A percentile compares a stretch with the other conserved stretches of the same genome.
Conservation (phyloP, 352 stramenopile genomes). For the Globisporangium iwayamae region DNA sequence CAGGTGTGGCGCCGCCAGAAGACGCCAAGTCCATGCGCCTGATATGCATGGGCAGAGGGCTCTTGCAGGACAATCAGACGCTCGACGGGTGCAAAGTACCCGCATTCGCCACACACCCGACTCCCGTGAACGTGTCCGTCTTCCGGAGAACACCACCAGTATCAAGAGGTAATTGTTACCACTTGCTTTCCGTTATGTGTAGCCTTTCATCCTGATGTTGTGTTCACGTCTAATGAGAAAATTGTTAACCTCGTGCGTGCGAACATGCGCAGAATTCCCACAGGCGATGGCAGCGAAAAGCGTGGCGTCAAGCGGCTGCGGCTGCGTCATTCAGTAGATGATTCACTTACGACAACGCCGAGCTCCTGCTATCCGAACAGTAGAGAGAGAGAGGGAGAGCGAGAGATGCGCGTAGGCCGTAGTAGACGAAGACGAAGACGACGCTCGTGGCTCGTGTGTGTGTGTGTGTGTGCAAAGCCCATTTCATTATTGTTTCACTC, state of each 20-base stretch:
- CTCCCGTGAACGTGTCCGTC: constrained; percentile 93
- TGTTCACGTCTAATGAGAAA: too few relatives aligned
- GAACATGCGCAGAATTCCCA: constrained; percentile 21
- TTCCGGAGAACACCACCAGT: constrained; percentile 39
- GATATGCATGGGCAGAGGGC: constrained; percentile 94
- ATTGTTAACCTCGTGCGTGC: not conserved
- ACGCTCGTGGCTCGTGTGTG: not conserved
- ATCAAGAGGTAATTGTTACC: constrained; percentile 24
- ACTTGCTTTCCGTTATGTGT: too few relatives aligned
- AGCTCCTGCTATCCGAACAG: not conserved
- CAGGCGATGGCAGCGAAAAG: constrained; percentile 27
- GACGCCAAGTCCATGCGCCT: constrained; percentile 76
- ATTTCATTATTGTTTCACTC: not conserved
- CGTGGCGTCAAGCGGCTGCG: constrained; percentile 51
- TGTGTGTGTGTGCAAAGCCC: not conserved
- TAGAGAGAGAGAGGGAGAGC: not conserved
- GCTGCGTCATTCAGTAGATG: constrained; percentile 32
- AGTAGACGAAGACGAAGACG: not conserved
- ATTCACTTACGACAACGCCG: not conserved
- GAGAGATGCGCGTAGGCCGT: not conserved
- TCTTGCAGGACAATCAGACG: constrained; percentile 89
- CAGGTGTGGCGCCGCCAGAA: constrained; percentile 46
- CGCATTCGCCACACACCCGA: constrained; percentile 92
- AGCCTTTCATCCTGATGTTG: too few relatives aligned
- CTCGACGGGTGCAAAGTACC: constrained; percentile 82